phyloP scores from a whole-genome alignment of 768 basidiomycete species.

The Cyathus striatus region DNA sequence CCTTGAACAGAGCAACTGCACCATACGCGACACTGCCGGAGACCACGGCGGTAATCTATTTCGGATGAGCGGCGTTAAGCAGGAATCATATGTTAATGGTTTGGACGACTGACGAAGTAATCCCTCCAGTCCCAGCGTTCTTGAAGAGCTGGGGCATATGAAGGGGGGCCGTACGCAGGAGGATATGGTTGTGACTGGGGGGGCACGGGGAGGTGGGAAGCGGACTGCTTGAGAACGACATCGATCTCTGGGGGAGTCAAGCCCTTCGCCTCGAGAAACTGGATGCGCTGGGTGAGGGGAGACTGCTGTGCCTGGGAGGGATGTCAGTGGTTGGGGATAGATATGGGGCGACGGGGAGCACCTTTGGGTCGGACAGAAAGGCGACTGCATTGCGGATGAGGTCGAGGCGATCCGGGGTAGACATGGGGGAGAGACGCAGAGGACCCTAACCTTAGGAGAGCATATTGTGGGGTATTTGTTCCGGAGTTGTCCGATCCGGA shows the following conservation, averaged over 20 bases:
- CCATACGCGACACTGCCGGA: slow-evolving; percentile 85
- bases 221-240: slow-evolving; percentile 66
- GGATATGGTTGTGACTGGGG: slow-evolving; percentile 25
- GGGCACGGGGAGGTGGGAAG: slow-evolving; percentile 18
- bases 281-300: slow-evolving; percentile 76
- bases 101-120: slow-evolving; percentile 71
- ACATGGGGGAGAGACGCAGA: slow-evolving; percentile 24
- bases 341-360: slow-evolving; percentile 12
- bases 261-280: slow-evolving; percentile 96
- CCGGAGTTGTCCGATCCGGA: slow-evolving; percentile 17
- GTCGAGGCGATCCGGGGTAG: slow-evolving; percentile 58
- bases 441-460: slow-evolving; percentile 10
- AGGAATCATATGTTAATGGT: slow-evolving; percentile 11
- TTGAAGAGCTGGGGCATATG: slow-evolving; percentile 34
- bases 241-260: slow-evolving; percentile 82
- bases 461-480: slow-evolving; percentile 6
- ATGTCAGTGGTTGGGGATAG: neutral
- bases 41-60: slow-evolving; percentile 91
- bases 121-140: slow-evolving; percentile 92
- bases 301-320: slow-evolving; percentile 64
- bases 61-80: slow-evolving; percentile 10
- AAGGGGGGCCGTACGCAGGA: slow-evolving; percentile 36
- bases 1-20: slow-evolving; percentile 74
- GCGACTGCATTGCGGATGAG: slow-evolving; percentile 77
- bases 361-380: slow-evolving; percentile 85